Base-by-base conservation (phyloP, 73 alveolate species). In the Loxodes magnus region DNA sequence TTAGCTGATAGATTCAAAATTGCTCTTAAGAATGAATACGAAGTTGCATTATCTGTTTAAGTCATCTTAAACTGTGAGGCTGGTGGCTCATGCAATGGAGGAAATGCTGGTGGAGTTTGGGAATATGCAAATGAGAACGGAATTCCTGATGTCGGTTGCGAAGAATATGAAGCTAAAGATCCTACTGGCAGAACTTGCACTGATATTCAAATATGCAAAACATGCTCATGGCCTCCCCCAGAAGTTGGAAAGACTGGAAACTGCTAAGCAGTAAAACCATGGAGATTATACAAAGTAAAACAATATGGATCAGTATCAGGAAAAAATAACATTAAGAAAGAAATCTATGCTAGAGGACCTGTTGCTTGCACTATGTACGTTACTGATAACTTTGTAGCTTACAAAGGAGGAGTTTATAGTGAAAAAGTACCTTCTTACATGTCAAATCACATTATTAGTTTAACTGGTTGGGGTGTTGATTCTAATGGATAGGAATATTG, bases 1-100 rank as follows among this genome's bases (percentile, higher is more conserved):
- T 74, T 80, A 28, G 82, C 94, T 52, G 94, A 80, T 43, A 65
- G 94, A 80, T 60, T 80, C 78, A 80, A 74, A 58, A 80, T 80
- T 48, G 23, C 64, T 38, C 4, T 14, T 20, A 43, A 66, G 63
- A 76, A 62, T 35, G 24, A 50, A 51, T 43, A 35, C 51, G 5
- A 64, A 37, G 67, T 72, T 26, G 64, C 72, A 28, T 64, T 73
- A 21, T 42, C 75, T 15, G 78, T 77, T 24, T 77, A 78, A 51
- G 72, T 42, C n/a, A 56, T 78, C 19, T 51, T 78, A 19, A 78
- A 78, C 79, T 78, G 92, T 33, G 63, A 78, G 20, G 92, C 83
- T 36, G 92, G 92, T 43, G 92, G 92, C 12, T 21, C 71, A 12
- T 77, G 91, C 64, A 43, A 52, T 37, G 91, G 91, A 12, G 91